Evolutionary conservation across 2,329 filamentous ascomycete species (phyloP).

Genomic region (Plectosphaerella plurivora): DNA sequence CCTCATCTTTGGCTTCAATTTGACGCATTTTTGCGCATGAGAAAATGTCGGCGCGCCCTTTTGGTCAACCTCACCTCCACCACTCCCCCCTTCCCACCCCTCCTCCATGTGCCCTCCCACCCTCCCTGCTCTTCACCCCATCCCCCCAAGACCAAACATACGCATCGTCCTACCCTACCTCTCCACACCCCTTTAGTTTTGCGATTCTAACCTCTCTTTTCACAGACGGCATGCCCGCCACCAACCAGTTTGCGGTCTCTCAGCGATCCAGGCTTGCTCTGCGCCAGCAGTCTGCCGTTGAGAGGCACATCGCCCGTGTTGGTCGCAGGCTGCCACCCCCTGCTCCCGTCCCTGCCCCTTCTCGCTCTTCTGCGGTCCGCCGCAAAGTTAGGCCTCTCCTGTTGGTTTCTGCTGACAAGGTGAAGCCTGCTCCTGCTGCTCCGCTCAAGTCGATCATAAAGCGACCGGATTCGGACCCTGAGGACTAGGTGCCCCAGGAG

Average conservation of each 20-base stretch:
- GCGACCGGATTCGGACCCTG: not conserved
- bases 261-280: not conserved
- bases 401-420: too few species aligned
- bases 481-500: not conserved
- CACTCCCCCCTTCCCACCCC: too few species aligned
- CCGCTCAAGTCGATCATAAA: not conserved
- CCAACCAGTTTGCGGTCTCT: not conserved
- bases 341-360: not conserved
- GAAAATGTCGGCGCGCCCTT: too few species aligned
- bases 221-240: not conserved
- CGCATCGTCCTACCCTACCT: not conserved
- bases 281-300: conserved; percentile 1
- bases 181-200: not conserved
- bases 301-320: not conserved
- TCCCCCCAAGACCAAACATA: not conserved
- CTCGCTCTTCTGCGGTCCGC: not conserved
- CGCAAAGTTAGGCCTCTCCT: too few species aligned
- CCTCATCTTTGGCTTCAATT: too few species aligned
- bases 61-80: too few species aligned
- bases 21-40: too few species aligned
- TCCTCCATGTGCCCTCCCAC: not conserved
- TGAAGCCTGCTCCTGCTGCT: too few species aligned
- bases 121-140: not conserved
- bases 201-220: too few species aligned
- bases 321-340: not conserved